Evolutionary conservation across 345 rosid genomes (phyloP).

Genomic region (Jatropha curcas): DNA sequence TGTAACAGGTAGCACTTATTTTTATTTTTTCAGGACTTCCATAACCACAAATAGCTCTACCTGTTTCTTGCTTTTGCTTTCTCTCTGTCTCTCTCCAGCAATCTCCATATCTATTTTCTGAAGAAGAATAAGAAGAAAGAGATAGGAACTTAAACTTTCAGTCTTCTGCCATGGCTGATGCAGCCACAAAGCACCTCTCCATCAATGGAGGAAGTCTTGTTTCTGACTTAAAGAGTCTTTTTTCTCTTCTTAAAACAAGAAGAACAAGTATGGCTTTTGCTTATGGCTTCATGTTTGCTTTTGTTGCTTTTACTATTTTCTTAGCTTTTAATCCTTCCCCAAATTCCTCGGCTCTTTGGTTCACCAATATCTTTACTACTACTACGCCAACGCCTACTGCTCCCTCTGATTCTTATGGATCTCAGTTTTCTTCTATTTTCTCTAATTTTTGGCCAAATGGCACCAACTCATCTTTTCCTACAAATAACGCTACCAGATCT

Average conservation of each 20-base stretch:
- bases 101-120: too few relatives aligned
- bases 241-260: slow-evolving; percentile 48
- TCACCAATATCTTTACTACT: slow-evolving; percentile 46
- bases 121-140: not conserved
- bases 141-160: not conserved
- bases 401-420: slow-evolving; percentile 46
- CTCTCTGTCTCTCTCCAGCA: not conserved
- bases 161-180: slow-evolving; percentile 52
- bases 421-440: slow-evolving; percentile 56
- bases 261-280: slow-evolving; percentile 55
- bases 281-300: slow-evolving; percentile 62
- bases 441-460: slow-evolving; percentile 44
- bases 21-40: not conserved
- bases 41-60: not conserved
- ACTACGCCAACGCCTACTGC: slow-evolving; percentile 11
- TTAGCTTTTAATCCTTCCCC: slow-evolving; percentile 69
- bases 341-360: slow-evolving; percentile 51
- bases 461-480: slow-evolving; percentile 19
- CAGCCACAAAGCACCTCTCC: slow-evolving; percentile 46
- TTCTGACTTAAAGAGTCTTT: slow-evolving; percentile 47
- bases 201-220: slow-evolving; percentile 36
- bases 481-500: slow-evolving; percentile 28
- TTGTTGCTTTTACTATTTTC: slow-evolving; percentile 65
- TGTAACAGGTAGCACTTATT: not conserved
- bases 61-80: not conserved